Evolutionary conservation across 768 basidiomycete species (phyloP).

Genomic region (Serendipita indica): DNA sequence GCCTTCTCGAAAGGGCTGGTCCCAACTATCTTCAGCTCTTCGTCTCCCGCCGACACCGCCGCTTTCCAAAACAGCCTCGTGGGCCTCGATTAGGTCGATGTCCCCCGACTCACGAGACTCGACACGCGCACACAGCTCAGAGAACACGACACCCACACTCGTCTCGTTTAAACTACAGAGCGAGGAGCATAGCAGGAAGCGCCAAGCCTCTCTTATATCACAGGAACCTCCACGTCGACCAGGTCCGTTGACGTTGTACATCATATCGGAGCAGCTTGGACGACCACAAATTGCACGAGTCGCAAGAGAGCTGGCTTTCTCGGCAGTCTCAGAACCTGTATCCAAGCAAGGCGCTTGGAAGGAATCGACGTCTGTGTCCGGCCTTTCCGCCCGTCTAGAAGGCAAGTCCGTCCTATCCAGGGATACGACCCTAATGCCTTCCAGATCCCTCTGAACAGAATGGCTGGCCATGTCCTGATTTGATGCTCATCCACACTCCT

Average conservation of each 20-base stretch:
- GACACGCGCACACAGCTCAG: neutral
- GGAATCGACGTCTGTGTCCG: neutral
- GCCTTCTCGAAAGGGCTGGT: neutral
- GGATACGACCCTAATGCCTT: conserved; percentile 7
- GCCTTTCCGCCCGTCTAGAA: conserved; percentile 33
- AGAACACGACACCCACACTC: conserved; percentile 9
- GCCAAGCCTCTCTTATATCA: conserved; percentile 8
- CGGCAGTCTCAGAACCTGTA: neutral
- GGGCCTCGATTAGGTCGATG: neutral
- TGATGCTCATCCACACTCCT: conserved; percentile 59
- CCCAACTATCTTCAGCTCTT: neutral
- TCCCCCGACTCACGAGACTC: neutral
- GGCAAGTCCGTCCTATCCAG: conserved; percentile 27
- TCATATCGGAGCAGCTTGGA: conserved; percentile 44
- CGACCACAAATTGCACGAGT: conserved; percentile 50
- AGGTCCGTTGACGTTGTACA: conserved; percentile 25
- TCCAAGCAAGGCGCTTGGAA: conserved; percentile 5
- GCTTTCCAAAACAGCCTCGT: neutral
- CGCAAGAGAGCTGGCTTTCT: conserved; percentile 30
- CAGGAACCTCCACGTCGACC: conserved; percentile 23
- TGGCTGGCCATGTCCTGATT: conserved; percentile 52
- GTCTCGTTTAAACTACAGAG: conserved; percentile 14
- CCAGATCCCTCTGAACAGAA: conserved; percentile 28
- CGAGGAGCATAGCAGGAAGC: neutral
- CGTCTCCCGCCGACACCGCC: neutral